Base-by-base conservation (phyloP, 2,329 filamentous ascomycete genomes). In the Domatiomyces catenatus region DNA sequence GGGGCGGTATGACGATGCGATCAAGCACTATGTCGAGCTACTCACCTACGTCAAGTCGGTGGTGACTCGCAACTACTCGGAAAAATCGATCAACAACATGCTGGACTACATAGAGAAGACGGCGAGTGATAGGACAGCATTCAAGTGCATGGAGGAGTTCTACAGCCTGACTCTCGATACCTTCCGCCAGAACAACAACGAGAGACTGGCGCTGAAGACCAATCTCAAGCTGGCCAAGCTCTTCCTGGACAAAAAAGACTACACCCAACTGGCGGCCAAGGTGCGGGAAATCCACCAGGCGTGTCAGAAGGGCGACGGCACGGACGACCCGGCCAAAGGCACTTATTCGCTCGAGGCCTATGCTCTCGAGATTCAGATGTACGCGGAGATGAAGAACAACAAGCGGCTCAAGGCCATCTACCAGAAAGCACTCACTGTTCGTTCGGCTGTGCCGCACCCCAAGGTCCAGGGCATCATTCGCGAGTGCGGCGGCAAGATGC, bases 71-170 rank as follows among this genome's bases (percentile, higher is more conserved):
- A 98, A 96, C 69, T 96, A 96, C 69, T 95, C 92, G 1, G 92
- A 98, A 68, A 96, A 96, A 67, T 96, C 90, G 10, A 94, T 98
- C 71, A 96, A 96, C 71, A 96, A 95, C 67, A 94, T 98, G 83
- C 80, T 98, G 46, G 92, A 96, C 70, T 94, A 84, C 65, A 92
- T 98, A 58, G 90, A 96, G 67, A 96, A 95, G 69, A 85, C 80
- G n/a, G 75, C 80, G 10, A 76, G 83, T 42, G 80, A 83, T 56
- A 76, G 81, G 54, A 79, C 81, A 44, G 81, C 84, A 20, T 84
- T 83, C 61, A 74, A 78, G 56, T 90, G 83, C 67, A 93, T 96
- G 81, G 90, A 95, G 66, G 78, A 86, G 57, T 94, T 98, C 72
- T 98, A 96, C 69, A 90, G 86, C 1, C 73, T 92, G 59, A 98